These are phyloP conservation scores for Aspergillus taichungensis DNA, from an alignment of 495 filamentous ascomycete species.

Conservation along the genomic window DNA sequence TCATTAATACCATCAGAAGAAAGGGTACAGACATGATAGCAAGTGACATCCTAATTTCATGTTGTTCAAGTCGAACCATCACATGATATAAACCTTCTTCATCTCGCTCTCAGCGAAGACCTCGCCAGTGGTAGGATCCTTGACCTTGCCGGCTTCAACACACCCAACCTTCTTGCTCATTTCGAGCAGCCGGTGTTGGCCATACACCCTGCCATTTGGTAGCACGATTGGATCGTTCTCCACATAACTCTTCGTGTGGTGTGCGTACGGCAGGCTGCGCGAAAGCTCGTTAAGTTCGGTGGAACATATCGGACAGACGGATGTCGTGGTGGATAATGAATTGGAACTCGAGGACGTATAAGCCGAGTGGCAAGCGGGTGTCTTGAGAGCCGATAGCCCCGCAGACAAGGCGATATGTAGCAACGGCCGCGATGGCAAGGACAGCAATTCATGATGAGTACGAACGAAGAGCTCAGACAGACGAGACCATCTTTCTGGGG, in stretches of 20 bases:
- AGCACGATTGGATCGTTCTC: conserved; percentile 79
- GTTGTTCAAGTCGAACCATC: conserved; percentile 3
- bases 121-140: conserved; percentile 73
- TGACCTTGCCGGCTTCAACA: conserved; percentile 50
- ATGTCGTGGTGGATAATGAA: conserved; percentile 48
- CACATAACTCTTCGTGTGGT: conserved; percentile 86
- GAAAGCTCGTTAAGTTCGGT: conserved; percentile 91
- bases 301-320: conserved; percentile 88
- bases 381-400: conserved; percentile 90
- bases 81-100: conserved; percentile 88
- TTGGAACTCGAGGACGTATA: conserved; percentile 50
- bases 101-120: conserved; percentile 51
- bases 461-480: conserved; percentile 77
- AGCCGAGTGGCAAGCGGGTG: conserved; percentile 80
- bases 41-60: neutral
- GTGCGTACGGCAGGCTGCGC: conserved; percentile 79
- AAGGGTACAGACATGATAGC: neutral
- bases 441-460: conserved; percentile 80
- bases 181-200: conserved; percentile 60
- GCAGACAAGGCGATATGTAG: conserved; percentile 86
- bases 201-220: conserved; percentile 82
- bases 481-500: conserved; percentile 56
- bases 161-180: conserved; percentile 58
- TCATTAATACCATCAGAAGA: neutral
- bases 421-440: conserved; percentile 74